phyloP scores from a whole-genome alignment of 306 rosid species.

The Ceratonia siliqua region DNA sequence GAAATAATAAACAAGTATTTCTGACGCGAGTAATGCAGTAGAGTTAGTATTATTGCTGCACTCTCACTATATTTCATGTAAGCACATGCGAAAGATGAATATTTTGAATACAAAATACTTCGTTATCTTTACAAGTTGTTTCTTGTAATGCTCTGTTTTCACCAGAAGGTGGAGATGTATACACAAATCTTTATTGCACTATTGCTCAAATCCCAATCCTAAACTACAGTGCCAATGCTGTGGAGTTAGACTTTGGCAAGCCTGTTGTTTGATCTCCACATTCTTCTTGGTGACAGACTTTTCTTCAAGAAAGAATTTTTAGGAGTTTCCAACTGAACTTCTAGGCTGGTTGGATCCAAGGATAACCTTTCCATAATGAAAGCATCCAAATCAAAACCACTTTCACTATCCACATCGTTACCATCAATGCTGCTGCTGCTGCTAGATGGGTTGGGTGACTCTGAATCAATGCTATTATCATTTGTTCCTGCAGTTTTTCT shows the following conservation, averaged over 20 bases:
- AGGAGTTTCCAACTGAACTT: constrained; percentile 55
- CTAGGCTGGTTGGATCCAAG: constrained; percentile 67
- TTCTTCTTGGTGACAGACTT: constrained; percentile 46
- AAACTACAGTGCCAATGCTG: constrained; percentile 20
- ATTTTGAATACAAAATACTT: constrained; percentile 3
- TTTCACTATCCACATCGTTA: constrained; percentile 42
- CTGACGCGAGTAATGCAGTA: no score
- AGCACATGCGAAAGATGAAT: neutral
- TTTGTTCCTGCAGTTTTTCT: constrained; percentile 37
- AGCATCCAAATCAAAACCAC: constrained; percentile 70
- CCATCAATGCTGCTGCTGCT: neutral
- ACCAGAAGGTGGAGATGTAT: constrained; percentile 27
- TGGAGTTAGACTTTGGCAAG: constrained; percentile 26
- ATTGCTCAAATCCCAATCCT: constrained; percentile 32
- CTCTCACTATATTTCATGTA: constrained; percentile 1
- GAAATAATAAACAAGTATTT: no score
- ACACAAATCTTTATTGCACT: constrained; percentile 26
- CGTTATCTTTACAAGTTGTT: constrained; percentile 16
- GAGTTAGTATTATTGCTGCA: no score
- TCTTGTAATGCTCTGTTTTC: constrained; percentile 2
- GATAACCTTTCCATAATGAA: constrained; percentile 59
- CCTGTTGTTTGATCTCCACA: constrained; percentile 46
- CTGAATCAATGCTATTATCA: constrained; percentile 35
- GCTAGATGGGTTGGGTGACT: constrained; percentile 32
- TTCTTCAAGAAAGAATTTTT: constrained; percentile 37